Base-by-base conservation (phyloP, 441 rosid genomes). In the Adansonia madagascariensis region DNA sequence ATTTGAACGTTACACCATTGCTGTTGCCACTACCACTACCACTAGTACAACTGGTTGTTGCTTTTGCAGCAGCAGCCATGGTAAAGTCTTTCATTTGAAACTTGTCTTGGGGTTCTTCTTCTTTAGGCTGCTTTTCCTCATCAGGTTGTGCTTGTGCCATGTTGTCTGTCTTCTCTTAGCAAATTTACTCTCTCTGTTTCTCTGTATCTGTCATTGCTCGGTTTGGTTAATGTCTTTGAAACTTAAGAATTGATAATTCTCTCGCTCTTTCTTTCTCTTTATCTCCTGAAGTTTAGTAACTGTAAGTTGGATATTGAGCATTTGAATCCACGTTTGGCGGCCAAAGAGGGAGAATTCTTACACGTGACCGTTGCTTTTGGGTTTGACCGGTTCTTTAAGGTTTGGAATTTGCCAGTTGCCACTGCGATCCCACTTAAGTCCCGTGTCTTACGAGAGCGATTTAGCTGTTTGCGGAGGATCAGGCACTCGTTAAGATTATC, bases 111-210 rank as follows among this genome's bases (percentile, higher is more conserved):
- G 76, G 22, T 27, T 27, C 31, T 52, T 85, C 76, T 62, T 78
- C 83, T 62, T 82, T 79, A 70, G 76, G 31, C 31, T 1, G 77
- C 69, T 78, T 88, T 24, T 85, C 85, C 22, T 27, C 31, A 1
- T 73, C 88, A 41, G 86, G 79, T 12, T 85, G 88, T 78, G 89
- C 79, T 75, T 91, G 91, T 3, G 95, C 93, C 98, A 93, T 91
- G 11, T 52, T 69, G 9, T 8, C 1, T 61, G 5, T 66, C 66
- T 6, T 31, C 9, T 27, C 31, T 27, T 27, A 27, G 56, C 39
- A 22, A 18, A 55, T 3, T 7, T 20, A 4, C 15, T 18, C 22
- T 56, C 35, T 75, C 11, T 27, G 17, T 10, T 3, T 44, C 35
- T 61, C n/a, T 39, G 6, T 41, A 4, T 68, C 39, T 31, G 18